A percentile compares a stretch with the other conserved stretches of the same genome.
phyloP scores from a whole-genome alignment of 306 rosid species.

The Erythrophleum fordii region DNA sequence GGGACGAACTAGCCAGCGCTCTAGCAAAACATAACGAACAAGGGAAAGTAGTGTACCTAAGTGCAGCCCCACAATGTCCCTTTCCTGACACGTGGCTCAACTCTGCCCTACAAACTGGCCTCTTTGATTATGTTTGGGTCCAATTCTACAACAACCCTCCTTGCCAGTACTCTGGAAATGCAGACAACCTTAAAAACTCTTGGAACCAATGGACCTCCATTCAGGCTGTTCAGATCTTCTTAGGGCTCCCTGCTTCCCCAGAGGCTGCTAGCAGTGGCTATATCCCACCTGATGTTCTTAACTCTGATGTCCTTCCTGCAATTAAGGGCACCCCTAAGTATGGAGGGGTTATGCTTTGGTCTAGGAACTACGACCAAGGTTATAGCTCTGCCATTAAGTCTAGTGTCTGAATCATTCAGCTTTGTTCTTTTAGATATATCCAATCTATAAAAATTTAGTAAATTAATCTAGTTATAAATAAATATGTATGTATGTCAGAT shows the following conservation, averaged over 20 bases:
- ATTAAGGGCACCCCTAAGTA: constrained; percentile 1
- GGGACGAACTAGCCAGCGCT: constrained; percentile 32
- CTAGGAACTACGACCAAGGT: background rate
- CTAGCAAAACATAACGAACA: constrained; percentile 17
- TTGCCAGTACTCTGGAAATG: constrained; percentile 30
- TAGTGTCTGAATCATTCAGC: background rate
- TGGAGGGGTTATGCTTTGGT: constrained; percentile 38
- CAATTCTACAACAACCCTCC: constrained; percentile 34
- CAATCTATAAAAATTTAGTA: too few species aligned
- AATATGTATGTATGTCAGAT: too few species aligned
- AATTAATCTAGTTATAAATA: too few species aligned
- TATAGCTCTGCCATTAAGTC: constrained; percentile 28
- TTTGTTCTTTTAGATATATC: too few species aligned
- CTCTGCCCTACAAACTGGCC: constrained; percentile 38
- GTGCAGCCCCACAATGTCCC: constrained; percentile 47
- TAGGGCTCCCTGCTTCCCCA: constrained; percentile 25
- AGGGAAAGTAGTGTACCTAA: constrained; percentile 35
- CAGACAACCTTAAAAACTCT: constrained; percentile 15
- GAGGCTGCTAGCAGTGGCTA: background rate
- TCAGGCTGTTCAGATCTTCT: constrained; percentile 6
- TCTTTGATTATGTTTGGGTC: constrained; percentile 45
- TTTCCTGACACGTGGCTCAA: constrained; percentile 30
- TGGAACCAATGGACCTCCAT: constrained; percentile 43
- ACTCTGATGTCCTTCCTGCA: background rate
- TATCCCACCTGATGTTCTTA: constrained; percentile 1